These are phyloP conservation scores for Yarrowia sp. DNA, from an alignment of 805 yeast species.

Conservation along the genomic window DNA sequence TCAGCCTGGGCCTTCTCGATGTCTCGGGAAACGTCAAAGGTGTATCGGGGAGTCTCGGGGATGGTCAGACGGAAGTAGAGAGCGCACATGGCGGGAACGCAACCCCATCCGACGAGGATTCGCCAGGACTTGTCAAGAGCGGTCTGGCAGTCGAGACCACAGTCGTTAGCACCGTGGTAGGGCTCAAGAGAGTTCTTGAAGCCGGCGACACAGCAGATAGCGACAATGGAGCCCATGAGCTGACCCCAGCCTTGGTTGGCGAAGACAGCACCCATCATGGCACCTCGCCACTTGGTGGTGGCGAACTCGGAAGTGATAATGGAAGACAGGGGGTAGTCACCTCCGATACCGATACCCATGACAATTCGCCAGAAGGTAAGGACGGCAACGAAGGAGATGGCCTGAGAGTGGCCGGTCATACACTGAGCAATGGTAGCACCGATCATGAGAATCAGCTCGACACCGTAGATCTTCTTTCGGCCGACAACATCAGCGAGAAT, in stretches of 20 bases:
- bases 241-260: constrained; percentile 98
- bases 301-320: constrained; percentile 89
- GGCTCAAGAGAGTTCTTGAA: constrained; percentile 60
- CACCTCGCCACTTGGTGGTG: constrained; percentile 97
- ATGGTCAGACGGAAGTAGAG: constrained; percentile 86
- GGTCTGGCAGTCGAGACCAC: constrained; percentile 63
- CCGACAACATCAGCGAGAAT: constrained; percentile 76
- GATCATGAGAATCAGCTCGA: constrained; percentile 82
- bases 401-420: constrained; percentile 67
- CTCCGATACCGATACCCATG: constrained; percentile 97
- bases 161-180: constrained; percentile 56
- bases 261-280: constrained; percentile 93
- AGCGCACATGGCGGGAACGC: constrained; percentile 82
- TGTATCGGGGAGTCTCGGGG: constrained; percentile 92
- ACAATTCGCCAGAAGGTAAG: constrained; percentile 75
- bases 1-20: constrained; percentile 41
- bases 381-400: constrained; percentile 69
- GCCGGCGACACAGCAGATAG: constrained; percentile 71
- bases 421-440: constrained; percentile 76
- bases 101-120: constrained; percentile 82
- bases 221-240: constrained; percentile 80
- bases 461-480: constrained; percentile 83
- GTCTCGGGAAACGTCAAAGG: constrained; percentile 66
- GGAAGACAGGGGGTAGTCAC: constrained; percentile 94
- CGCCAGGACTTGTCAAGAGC: constrained; percentile 97